These are phyloP conservation scores for Sarocladiaceae sp. DNA, from an alignment of 2,329 filamentous ascomycete genomes.

Conservation along the genomic window DNA sequence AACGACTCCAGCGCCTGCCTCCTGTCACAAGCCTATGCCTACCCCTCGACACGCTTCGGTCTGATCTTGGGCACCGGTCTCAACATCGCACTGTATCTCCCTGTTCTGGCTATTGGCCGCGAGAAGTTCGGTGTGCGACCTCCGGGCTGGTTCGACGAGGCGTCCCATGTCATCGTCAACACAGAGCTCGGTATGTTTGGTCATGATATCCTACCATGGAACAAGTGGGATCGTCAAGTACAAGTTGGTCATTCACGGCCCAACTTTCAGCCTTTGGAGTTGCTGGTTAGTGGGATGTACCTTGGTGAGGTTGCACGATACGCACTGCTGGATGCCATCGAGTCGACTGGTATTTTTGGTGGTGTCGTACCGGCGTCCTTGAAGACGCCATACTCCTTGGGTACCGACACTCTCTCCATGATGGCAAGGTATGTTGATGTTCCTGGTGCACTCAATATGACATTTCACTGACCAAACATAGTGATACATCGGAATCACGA, in stretches of 20 bases:
- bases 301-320: constrained; percentile 58
- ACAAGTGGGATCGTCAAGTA: constrained; percentile 53
- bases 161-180: constrained; percentile 59
- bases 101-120: constrained; percentile 47
- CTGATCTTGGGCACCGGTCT: constrained; percentile 62
- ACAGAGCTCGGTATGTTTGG: constrained; percentile 65
- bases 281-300: constrained; percentile 60
- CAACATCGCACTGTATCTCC: constrained; percentile 60
- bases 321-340: constrained; percentile 52
- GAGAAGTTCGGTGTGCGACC: constrained; percentile 52
- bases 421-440: constrained; percentile 45
- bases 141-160: constrained; percentile 48
- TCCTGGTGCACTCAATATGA: not conserved
- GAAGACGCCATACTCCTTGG: constrained; percentile 47
- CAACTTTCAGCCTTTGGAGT: constrained; percentile 56
- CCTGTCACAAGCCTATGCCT: constrained; percentile 55
- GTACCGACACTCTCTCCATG: constrained; percentile 53
- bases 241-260: constrained; percentile 47
- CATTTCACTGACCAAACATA: constrained; percentile 16
- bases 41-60: constrained; percentile 50
- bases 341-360: constrained; percentile 46
- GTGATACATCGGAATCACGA: constrained; percentile 38
- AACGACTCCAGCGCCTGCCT: constrained; percentile 64
- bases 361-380: constrained; percentile 51
- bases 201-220: constrained; percentile 49